phyloP scores from a whole-genome alignment of 495 filamentous ascomycete species.

The Pyrenula massariospora region DNA sequence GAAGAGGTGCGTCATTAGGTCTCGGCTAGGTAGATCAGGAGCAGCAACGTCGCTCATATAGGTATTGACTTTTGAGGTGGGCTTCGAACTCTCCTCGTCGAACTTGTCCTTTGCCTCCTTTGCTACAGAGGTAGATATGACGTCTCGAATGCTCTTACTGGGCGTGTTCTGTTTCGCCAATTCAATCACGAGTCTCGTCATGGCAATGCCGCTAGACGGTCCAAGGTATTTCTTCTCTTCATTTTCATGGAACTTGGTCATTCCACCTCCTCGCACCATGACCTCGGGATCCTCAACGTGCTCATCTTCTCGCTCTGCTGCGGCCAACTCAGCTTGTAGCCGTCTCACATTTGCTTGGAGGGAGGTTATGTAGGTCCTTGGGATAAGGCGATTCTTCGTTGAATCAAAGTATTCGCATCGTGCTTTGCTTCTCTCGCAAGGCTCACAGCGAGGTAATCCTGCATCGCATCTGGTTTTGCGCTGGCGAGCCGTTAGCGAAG shows the following conservation, averaged over 20 bases:
- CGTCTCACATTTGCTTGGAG: conserved; percentile 70
- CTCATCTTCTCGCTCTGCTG: conserved; percentile 50
- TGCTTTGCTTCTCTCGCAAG: conserved; percentile 81
- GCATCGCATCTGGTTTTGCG: conserved; percentile 92
- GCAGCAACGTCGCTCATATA: conserved; percentile 67
- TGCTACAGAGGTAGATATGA: conserved; percentile 60
- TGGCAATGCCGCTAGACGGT: conserved; percentile 84
- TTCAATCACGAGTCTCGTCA: conserved; percentile 88
- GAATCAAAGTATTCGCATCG: conserved; percentile 91
- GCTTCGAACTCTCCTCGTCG: conserved; percentile 42
- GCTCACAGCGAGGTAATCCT: conserved; percentile 77
- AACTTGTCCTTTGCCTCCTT: conserved; percentile 46
- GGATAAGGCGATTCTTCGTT: conserved; percentile 61
- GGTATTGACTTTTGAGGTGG: conserved; percentile 61
- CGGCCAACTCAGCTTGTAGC: conserved; percentile 62
- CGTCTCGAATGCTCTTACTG: conserved; percentile 72
- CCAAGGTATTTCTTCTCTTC: conserved; percentile 84
- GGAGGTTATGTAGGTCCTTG: conserved; percentile 76
- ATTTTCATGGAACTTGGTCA: conserved; percentile 67
- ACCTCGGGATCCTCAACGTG: conserved; percentile 62
- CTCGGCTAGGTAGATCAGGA: conserved; percentile 50
- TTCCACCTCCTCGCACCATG: conserved; percentile 69
- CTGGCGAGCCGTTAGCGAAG: conserved; percentile 26
- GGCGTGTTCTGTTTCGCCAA: conserved; percentile 81
- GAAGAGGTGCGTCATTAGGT: conserved; percentile 59